phyloP scores from a whole-genome alignment of 1,284 basidiomycete species.

The Cutaneotrichosporon daszewskae region DNA sequence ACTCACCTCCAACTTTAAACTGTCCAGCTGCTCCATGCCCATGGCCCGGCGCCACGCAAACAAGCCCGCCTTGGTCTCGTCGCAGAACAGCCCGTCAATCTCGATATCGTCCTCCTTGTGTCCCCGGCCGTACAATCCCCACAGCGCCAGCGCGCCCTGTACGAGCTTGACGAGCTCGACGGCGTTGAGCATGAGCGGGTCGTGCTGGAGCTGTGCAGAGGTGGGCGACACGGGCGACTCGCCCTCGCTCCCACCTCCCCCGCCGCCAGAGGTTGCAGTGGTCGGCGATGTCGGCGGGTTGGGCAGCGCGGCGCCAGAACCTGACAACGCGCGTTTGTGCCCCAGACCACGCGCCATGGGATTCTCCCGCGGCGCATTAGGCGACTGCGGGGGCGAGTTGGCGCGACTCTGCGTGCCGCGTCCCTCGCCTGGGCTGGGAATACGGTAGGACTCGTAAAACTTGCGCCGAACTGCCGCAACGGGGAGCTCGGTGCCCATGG shows the following conservation, averaged over 20 bases:
- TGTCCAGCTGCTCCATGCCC: constrained; percentile 44
- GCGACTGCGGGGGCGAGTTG: constrained; percentile 27
- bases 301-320: too few species aligned
- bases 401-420: constrained; percentile 4
- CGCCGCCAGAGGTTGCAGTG: background rate
- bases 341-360: background rate
- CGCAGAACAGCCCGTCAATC: constrained; percentile 42
- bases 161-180: constrained; percentile 41
- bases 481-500: constrained; percentile 34
- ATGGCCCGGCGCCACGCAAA: constrained; percentile 35
- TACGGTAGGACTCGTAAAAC: constrained; percentile 38
- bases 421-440: constrained; percentile 22
- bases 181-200: constrained; percentile 32
- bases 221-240: background rate
- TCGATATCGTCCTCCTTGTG: constrained; percentile 18
- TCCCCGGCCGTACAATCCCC: constrained; percentile 37
- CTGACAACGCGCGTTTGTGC: background rate
- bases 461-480: constrained; percentile 40
- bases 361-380: constrained; percentile 8
- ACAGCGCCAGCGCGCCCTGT: constrained; percentile 35
- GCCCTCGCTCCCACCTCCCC: background rate
- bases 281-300: background rate
- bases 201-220: background rate
- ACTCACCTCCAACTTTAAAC: constrained; percentile 37
- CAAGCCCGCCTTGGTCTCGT: constrained; percentile 43